Conservation (phyloP, 805 yeast genomes). For the Yamadazyma ubonensis region DNA sequence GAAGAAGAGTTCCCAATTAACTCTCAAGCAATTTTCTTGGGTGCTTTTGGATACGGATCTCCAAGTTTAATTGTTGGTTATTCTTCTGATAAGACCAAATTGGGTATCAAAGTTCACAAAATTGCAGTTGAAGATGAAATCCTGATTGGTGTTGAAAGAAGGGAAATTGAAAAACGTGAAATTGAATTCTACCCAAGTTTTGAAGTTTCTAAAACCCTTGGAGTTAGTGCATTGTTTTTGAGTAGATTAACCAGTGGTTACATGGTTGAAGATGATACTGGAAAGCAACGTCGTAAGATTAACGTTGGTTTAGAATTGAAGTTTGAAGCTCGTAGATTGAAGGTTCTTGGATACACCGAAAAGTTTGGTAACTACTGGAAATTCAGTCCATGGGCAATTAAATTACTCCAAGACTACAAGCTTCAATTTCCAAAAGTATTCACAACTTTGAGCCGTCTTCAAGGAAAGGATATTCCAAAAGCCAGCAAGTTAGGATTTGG, state of each 20-base stretch:
- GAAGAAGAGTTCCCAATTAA: conserved; percentile 78
- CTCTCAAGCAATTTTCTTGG: conserved; percentile 72
- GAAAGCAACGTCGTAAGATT: conserved; percentile 42
- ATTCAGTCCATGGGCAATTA: conserved; percentile 71
- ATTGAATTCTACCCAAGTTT: conserved; percentile 64
- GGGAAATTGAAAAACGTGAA: conserved; percentile 52
- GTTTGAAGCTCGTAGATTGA: conserved; percentile 72
- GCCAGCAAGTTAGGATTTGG: conserved; percentile 35
- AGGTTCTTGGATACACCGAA: conserved; percentile 85
- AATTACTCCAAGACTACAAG: conserved; percentile 61
- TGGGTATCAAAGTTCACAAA: conserved; percentile 51
- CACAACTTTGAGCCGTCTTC: conserved; percentile 29
- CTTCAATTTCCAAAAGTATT: conserved; percentile 63
- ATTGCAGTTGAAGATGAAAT: conserved; percentile 53
- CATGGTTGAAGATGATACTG: conserved; percentile 54
- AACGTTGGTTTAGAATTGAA: conserved; percentile 85
- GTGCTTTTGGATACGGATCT: conserved; percentile 85
- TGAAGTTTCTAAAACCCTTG: conserved; percentile 58
- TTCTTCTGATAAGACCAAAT: conserved; percentile 35
- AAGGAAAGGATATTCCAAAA: conserved; percentile 34
- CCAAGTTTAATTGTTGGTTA: conserved; percentile 68
- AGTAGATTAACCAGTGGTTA: conserved; percentile 76
- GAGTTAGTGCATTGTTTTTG: conserved; percentile 61
- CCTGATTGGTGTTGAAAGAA: conserved; percentile 59
- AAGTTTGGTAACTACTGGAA: conserved; percentile 62